Evolutionary conservation across 2,329 filamentous ascomycete species (phyloP), one percentile per base, ranked within the genome.

Genomic region (Sclerotinia trifoliorum): DNA sequence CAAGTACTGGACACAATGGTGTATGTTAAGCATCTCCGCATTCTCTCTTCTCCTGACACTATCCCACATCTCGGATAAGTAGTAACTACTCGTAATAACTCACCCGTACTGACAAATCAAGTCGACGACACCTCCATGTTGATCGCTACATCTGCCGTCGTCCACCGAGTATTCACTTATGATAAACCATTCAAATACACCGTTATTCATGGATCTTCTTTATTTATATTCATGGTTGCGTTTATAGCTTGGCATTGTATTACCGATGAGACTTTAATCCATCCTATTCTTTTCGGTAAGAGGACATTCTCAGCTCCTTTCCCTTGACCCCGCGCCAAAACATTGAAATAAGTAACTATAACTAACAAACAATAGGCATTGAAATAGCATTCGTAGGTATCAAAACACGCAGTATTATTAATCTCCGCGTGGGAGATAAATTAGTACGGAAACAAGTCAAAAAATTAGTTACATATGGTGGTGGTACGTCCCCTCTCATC

Each of bases 51-150:
- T 39, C 11, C 13, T n/a, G 1, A 19, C 29, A 11, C 29, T 15
- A 35, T 56, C 32, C 7, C 5, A 10, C 19, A 13, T 7, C 13
- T 39, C 32, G n/a, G 10, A 39, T 7, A n/a, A 19, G 11, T 55
- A 35, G 35, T 7, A 15, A 19, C 19, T 56, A n/a, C 11, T 7
- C 29, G 6, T n/a, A 3, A 2, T n/a, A 26, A 4, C 26, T n/a
- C 19, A 4, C 26, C 17, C 19, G 48, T 21, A 79, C 82, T 75
- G 80, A 82, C 51, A 48, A 39, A 62, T 4, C 32, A 19, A 75
- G 81, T 80, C 70, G 86, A 88, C 71, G 85, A 88, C 72, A 77
- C 87, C n/a, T 83, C 84, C 66, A 88, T 88, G 85, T 80, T 87
- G 42, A 76, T 84, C 17, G 80, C 86, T 5, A 81, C 80, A 29